phyloP scores from a whole-genome alignment of 1,139 yeast genomes.

The Nakaseomyces kungkrabaensis region DNA sequence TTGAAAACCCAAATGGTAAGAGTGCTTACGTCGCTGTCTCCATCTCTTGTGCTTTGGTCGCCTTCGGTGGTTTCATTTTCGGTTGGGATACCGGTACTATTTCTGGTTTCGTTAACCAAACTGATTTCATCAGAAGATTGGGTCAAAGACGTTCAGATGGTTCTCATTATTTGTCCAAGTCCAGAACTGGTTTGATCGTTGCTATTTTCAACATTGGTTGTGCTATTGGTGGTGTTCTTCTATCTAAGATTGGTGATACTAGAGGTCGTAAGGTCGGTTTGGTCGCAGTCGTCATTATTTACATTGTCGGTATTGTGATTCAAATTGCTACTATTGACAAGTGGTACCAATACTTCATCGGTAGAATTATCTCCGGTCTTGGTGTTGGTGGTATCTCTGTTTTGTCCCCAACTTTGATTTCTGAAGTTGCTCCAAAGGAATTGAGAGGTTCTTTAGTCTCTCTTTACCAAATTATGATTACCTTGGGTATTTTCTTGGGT shows the following conservation, averaged over 20 bases:
- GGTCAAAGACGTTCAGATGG: conserved; percentile 44
- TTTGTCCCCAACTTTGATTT: conserved; percentile 51
- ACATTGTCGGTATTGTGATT: conserved; percentile 52
- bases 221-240: conserved; percentile 50
- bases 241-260: conserved; percentile 47
- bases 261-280: conserved; percentile 54
- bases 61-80: conserved; percentile 59
- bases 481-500: conserved; percentile 53
- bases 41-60: conserved; percentile 37
- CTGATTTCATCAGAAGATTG: conserved; percentile 44
- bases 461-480: conserved; percentile 54
- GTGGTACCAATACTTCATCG: conserved; percentile 49
- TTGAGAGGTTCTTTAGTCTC: conserved; percentile 60
- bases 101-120: conserved; percentile 66
- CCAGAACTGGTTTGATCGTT: conserved; percentile 52
- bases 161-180: conserved; percentile 36
- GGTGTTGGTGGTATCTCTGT: conserved; percentile 59
- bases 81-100: conserved; percentile 76
- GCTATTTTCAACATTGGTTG: conserved; percentile 63
- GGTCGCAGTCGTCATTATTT: conserved; percentile 44
- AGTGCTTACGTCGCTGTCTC: conserved; percentile 31
- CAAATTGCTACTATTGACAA: conserved; percentile 45
- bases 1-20: conserved; percentile 4
- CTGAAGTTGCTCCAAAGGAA: conserved; percentile 57
- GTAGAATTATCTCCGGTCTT: conserved; percentile 53